Base-by-base conservation (phyloP, 805 yeast genomes). In the Kluyveromyces lactis region DNA sequence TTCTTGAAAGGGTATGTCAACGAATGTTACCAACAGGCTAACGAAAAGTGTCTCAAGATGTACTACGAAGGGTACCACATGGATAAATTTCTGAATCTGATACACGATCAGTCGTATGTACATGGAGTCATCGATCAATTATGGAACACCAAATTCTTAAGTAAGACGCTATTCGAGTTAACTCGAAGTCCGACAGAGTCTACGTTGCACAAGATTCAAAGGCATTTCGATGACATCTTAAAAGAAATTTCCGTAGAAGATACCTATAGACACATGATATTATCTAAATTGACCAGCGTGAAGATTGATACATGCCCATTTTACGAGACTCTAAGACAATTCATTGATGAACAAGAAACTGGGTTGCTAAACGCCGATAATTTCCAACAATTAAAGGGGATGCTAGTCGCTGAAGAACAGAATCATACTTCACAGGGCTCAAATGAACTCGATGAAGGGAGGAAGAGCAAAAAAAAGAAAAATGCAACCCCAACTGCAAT, bases 1-100 rank as follows among this genome's bases (percentile, higher is more conserved):
- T 72, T 72, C 46, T 61, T 89, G 18, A 68, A 72, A 31, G 55
- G 77, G 18, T 73, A 71, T 33, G 67, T 90, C 13, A 69, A 76
- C 34, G 67, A 69, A 17, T 81, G 84, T 29, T 86, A 82, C 49
- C 51, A 64, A 8, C 65, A 81, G 30, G 87, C 97, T 0, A 89
- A 87, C 55, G 62, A 60, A 23, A 53, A 76, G 17, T 64, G 86
- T 15, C 56, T 80, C 43, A 66, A 71, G 27, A 58, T 89, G 31
- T 64, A 84, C 23, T 69, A 74, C 40, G 64, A 72, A 11, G 86
- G 90, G 0, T 84, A 73, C 49, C 62, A 18, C 33, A 15, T 30
- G 21, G 33, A 30, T 8, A 6, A 52, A 11, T 30, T 30, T 19
- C 5, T 30, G 21, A 10, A 16, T 9, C 5, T 18, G 15, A 30